Evolutionary conservation across 2,329 filamentous ascomycete species (phyloP).

Genomic region (Tolypocladium tundrense): DNA sequence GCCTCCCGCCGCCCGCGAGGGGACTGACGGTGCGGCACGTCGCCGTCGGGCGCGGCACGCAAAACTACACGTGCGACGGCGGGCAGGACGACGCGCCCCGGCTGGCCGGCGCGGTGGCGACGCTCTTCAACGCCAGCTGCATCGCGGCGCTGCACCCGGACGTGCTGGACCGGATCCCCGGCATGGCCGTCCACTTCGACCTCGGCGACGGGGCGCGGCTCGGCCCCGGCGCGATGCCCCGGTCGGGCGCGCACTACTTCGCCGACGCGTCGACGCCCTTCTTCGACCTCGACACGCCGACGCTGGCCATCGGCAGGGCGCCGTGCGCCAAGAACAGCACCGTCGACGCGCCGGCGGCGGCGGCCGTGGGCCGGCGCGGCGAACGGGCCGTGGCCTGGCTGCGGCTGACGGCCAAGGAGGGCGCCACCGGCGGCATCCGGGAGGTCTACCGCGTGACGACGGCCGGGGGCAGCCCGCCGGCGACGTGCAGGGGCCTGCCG

Average conservation of each 20-base stretch:
- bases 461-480: conserved; percentile 67
- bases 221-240: conserved; percentile 48
- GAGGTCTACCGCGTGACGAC: conserved; percentile 80
- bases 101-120: conserved; percentile 64
- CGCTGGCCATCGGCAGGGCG: conserved; percentile 45
- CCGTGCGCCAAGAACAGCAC: conserved; percentile 52
- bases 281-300: conserved; percentile 62
- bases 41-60: conserved; percentile 75
- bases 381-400: conserved; percentile 72
- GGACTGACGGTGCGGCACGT: conserved; percentile 65
- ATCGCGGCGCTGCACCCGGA: conserved; percentile 59
- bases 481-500: conserved; percentile 57
- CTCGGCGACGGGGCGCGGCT: conserved; percentile 32
- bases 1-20: conserved; percentile 48
- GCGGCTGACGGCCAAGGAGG: conserved; percentile 47
- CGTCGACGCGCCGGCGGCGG: conserved; percentile 50
- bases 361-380: conserved; percentile 49
- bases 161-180: conserved; percentile 53
- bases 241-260: conserved; percentile 80
- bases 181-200: conserved; percentile 58
- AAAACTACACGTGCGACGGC: conserved; percentile 83
- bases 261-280: conserved; percentile 57
- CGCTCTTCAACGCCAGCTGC: conserved; percentile 82
- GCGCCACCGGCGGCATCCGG: conserved; percentile 51
- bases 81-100: conserved; percentile 50